These are phyloP conservation scores for Alternaria sp. DNA, from an alignment of 2,329 filamentous ascomycete species.

Conservation along the genomic window DNA sequence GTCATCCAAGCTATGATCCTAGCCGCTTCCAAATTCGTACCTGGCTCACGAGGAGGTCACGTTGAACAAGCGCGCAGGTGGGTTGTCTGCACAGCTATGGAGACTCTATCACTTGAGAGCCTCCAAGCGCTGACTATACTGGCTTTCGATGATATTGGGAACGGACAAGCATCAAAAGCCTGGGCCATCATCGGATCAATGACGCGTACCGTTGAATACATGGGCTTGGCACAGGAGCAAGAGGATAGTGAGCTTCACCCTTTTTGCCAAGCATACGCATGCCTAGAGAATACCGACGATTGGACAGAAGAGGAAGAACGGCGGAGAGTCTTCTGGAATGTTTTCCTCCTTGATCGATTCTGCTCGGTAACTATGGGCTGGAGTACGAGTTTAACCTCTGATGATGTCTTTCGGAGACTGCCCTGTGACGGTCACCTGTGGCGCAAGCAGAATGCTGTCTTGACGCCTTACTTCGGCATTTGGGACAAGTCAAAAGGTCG, in stretches of 20 bases:
- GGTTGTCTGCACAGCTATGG: slow-evolving; percentile 15
- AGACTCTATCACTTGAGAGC: slow-evolving; percentile 17
- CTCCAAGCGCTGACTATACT: slow-evolving; percentile 26
- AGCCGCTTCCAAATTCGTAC: neutral
- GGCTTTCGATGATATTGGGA: slow-evolving; percentile 28
- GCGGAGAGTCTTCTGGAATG: slow-evolving; percentile 31
- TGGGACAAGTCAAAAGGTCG: slow-evolving; percentile 32
- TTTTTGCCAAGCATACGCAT: slow-evolving; percentile 21
- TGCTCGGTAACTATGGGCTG: slow-evolving; percentile 31
- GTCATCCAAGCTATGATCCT: neutral
- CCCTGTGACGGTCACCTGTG: slow-evolving; percentile 32
- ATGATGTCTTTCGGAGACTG: slow-evolving; percentile 29
- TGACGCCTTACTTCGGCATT: slow-evolving; percentile 32
- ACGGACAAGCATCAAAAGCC: slow-evolving; percentile 22
- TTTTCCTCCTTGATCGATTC: slow-evolving; percentile 29
- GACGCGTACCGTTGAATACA: slow-evolving; percentile 29
- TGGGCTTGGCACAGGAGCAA: slow-evolving; percentile 27
- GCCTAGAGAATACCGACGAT: neutral
- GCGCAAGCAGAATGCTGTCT: slow-evolving; percentile 25
- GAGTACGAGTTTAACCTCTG: slow-evolving; percentile 31
- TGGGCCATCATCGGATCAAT: slow-evolving; percentile 30
- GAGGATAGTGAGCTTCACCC: slow-evolving; percentile 20
- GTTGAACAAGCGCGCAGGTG: neutral
- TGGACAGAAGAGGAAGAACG: slow-evolving; percentile 32
- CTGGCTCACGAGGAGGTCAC: neutral